These are phyloP conservation scores for Curvularia verruculosa DNA, from an alignment of 2,329 filamentous ascomycete genomes.

Conservation along the genomic window DNA sequence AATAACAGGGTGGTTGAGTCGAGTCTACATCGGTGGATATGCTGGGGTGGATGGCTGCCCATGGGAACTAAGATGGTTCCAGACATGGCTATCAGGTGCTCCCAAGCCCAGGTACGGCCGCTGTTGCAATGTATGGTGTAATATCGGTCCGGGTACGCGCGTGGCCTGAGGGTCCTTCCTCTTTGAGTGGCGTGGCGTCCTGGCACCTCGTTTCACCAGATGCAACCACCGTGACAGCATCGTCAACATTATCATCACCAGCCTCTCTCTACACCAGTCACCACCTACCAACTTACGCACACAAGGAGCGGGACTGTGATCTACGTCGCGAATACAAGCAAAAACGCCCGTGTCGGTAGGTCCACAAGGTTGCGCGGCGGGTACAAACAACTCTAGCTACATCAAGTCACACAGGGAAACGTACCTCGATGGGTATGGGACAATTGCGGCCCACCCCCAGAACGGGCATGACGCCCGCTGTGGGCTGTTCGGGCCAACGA, in stretches of 20 bases:
- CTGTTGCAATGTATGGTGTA: neutral
- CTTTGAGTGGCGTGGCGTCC: neutral
- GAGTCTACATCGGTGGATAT: neutral
- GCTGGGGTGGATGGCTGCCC: neutral
- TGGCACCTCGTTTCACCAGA: neutral
- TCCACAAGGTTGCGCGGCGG: constrained; percentile 27
- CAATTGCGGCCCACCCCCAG: constrained; percentile 29
- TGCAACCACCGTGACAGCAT: neutral
- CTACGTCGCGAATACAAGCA: constrained; percentile 35
- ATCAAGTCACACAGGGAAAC: constrained; percentile 35
- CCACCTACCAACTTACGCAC: neutral
- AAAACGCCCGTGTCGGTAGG: constrained; percentile 31
- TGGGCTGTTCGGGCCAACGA: neutral
- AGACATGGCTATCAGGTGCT: neutral
- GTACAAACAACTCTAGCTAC: constrained; percentile 19
- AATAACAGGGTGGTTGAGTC: neutral
- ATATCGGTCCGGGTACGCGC: neutral
- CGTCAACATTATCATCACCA: neutral
- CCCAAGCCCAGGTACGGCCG: neutral
- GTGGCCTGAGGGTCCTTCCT: neutral
- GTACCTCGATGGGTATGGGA: constrained; percentile 24
- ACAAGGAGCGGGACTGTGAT: constrained; percentile 29
- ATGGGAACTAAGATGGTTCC: neutral
- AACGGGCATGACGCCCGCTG: constrained; percentile 17
- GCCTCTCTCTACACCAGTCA: neutral